These are phyloP conservation scores for Capsella bursapastoris DNA, from an alignment of 345 rosid genomes.

Conservation along the genomic window DNA sequence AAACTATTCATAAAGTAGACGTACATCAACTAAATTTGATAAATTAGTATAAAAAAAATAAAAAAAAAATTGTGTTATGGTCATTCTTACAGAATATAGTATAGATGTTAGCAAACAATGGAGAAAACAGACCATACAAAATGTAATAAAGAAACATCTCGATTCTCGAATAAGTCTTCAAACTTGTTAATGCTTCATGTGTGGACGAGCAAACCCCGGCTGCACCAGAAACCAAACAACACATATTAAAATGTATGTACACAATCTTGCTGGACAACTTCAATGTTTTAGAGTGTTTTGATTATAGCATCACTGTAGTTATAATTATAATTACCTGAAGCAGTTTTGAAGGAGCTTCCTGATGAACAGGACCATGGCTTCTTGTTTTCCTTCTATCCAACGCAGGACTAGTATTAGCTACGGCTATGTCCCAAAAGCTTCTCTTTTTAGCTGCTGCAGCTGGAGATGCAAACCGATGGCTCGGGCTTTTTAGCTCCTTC, in stretches of 20 bases:
- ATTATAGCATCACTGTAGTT: neutral
- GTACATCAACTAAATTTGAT: neutral
- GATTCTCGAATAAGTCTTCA: slow-evolving; percentile 8
- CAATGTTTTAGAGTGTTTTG: slow-evolving; percentile 3
- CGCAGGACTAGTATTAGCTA: slow-evolving; percentile 71
- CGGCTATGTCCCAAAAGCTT: slow-evolving; percentile 89
- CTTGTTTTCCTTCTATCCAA: slow-evolving; percentile 77
- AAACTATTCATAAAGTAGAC: neutral
- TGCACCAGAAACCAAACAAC: slow-evolving; percentile 51
- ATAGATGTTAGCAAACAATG: slow-evolving; percentile 29
- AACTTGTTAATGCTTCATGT: slow-evolving; percentile 40
- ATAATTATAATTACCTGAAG: slow-evolving; percentile 69
- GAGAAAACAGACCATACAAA: neutral
- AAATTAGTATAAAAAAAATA: neutral
- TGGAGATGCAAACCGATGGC: slow-evolving; percentile 82
- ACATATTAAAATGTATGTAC: slow-evolving; percentile 8
- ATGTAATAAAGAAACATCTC: slow-evolving; percentile 10
- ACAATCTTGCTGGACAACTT: neutral
- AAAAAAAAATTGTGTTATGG: neutral
- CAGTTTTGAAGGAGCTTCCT: slow-evolving; percentile 84
- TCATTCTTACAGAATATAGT: slow-evolving; percentile 31
- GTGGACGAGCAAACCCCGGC: slow-evolving; percentile 92
- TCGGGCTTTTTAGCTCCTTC: slow-evolving; percentile 72
- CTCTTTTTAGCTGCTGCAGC: slow-evolving; percentile 73
- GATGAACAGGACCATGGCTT: slow-evolving; percentile 59